These are phyloP conservation scores for Zygotorulaspora danielsina DNA, from an alignment of 805 yeast genomes.

Conservation along the genomic window DNA sequence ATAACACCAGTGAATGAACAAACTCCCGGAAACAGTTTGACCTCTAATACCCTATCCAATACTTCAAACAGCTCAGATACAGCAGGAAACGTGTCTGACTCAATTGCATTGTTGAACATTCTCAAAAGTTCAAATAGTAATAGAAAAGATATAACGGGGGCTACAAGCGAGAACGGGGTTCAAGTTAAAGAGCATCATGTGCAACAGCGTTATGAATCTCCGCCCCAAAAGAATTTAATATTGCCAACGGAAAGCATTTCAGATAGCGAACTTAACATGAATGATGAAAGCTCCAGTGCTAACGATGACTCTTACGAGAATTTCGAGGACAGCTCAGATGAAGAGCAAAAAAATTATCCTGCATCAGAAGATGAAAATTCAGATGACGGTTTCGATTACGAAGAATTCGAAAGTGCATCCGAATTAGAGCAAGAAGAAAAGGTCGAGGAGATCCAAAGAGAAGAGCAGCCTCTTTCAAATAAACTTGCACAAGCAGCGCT, in stretches of 20 bases:
- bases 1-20: constrained; percentile 3
- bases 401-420: constrained; percentile 31
- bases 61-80: background rate
- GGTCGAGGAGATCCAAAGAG: constrained; percentile 15
- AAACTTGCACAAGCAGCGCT: constrained; percentile 7
- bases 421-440: constrained; percentile 20
- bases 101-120: constrained; percentile 19
- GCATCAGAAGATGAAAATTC: constrained; percentile 12
- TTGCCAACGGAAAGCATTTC: too few relatives aligned
- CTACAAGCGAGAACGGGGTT: background rate
- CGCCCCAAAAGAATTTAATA: too few relatives aligned
- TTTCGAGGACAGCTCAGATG: constrained; percentile 23
- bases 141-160: background rate
- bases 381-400: constrained; percentile 17
- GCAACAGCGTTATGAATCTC: too few relatives aligned
- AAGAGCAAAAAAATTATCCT: constrained; percentile 12
- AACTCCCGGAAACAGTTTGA: background rate
- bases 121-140: constrained; percentile 2
- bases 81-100: constrained; percentile 10
- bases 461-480: constrained; percentile 7
- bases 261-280: too few relatives aligned
- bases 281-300: background rate
- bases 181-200: too few relatives aligned
- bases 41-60: background rate
- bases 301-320: constrained; percentile 19